Base-by-base conservation (phyloP, 2,329 filamentous ascomycete genomes). In the Ramularia collo-cygni region DNA sequence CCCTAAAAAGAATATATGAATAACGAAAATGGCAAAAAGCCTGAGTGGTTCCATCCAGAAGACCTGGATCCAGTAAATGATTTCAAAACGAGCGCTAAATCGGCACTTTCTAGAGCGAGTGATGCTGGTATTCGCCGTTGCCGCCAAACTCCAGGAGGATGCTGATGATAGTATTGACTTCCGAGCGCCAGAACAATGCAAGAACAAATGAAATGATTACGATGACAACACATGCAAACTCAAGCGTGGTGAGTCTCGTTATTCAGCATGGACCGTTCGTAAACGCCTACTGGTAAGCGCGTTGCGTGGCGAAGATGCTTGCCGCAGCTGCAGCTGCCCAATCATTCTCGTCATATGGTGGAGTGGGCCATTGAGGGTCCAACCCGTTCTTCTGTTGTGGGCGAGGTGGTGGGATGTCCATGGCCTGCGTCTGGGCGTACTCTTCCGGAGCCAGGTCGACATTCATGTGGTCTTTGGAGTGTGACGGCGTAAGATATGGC, bases 271-370 rank as follows among this genome's bases (percentile, higher is more conserved):
- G n/a, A n/a, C n/a, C n/a, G n/a, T n/a, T n/a, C n/a, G n/a, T n/a
- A 24, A 24, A 24, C 21, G 21, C 10, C 47, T 55, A 62, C 46
- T 53, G 52, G 38, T 54, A 60, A 13, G 54, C 51, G 19, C 74
- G 80, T 48, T 83, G 77, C 38, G 82, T 81, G 38, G 83, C 81
- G 70, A 85, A 83, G 51, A 89, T 88, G 64, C 83, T 88, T 4
- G 85, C 83, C 8, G 87, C 79, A 19, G 86, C 84, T 29, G 85
- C 82, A 7, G 83, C 79, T 13, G 83, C 87, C 90, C 89, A 96
- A 61, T 95, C 89, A 48, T 81, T 81, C 55, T 94, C 89, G 57
- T 95, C 89, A 53, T 95, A 95, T 3, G 92, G 90, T 15, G 92
- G 92, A 12, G 92, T 96, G 3, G 89, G 90, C 83, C 89, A 95